Percentiles rank a stretch among this genome's conserved stretches.
Conservation (phyloP, 108 stramenopile genomes). For the Mediolabrus comicus region DNA sequence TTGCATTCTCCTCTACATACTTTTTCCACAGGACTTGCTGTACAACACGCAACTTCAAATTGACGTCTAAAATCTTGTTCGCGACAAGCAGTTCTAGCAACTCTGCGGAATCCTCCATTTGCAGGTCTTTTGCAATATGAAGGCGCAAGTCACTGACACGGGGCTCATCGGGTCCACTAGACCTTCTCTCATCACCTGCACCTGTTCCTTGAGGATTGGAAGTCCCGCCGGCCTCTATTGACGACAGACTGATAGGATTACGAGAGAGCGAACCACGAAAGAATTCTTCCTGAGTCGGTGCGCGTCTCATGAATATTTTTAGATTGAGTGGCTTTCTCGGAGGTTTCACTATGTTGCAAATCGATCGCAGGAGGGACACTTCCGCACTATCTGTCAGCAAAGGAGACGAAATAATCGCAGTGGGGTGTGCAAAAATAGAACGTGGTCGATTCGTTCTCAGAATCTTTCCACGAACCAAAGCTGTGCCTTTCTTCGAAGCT, state of each 20-base stretch:
- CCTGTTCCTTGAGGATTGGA: conserved; percentile 6
- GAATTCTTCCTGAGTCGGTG: conserved; percentile 88
- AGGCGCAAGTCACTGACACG: conserved; percentile 70
- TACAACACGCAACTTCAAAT: conserved; percentile 73
- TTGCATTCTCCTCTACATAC: conserved; percentile 44
- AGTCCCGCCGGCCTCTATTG: conserved; percentile 36
- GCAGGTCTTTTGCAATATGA: conserved; percentile 78
- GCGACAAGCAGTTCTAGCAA: conserved; percentile 76
- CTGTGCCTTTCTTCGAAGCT: background rate
- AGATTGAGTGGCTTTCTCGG: conserved; percentile 77
- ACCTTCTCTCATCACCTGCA: background rate
- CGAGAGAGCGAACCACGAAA: conserved; percentile 75
- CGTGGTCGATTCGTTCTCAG: conserved; percentile 4
- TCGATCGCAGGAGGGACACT: conserved; percentile 48
- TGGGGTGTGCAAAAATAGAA: conserved; percentile 13
- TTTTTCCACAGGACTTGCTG: conserved; percentile 77
- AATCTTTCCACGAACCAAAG: background rate
- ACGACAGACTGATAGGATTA: conserved; percentile 66
- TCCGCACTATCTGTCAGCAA: conserved; percentile 50
- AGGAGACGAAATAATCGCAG: conserved; percentile 11
- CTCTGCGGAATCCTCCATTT: conserved; percentile 84
- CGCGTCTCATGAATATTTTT: conserved; percentile 77
- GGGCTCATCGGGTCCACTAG: conserved; percentile 52
- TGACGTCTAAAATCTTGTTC: conserved; percentile 79
- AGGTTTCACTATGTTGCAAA: conserved; percentile 72